Percentiles rank a stretch among this genome's conserved stretches.
Evolutionary conservation across 2,329 filamentous ascomycete genomes (phyloP).

Genomic region (Pestalotiopsis sp.): DNA sequence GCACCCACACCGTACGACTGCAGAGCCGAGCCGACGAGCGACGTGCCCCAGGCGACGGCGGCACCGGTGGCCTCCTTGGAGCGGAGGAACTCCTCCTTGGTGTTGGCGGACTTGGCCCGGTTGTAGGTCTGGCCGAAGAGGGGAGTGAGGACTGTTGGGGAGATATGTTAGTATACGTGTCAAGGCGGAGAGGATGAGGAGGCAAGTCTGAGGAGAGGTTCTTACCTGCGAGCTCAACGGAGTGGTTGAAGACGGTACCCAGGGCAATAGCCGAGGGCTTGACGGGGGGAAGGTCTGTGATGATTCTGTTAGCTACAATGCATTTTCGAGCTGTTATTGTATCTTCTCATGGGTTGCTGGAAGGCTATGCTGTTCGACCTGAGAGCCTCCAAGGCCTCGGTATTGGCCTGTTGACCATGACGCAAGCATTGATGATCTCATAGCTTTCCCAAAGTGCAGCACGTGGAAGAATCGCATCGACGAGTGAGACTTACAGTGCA

Average conservation of each 20-base stretch:
- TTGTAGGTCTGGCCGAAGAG: slow-evolving; percentile 95
- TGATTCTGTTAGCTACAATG: neutral
- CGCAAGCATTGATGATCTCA: neutral
- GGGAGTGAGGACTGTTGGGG: slow-evolving; percentile 69
- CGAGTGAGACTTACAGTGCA: slow-evolving; percentile 53
- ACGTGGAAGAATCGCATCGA: neutral
- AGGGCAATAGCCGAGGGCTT: slow-evolving; percentile 98
- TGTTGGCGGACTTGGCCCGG: slow-evolving; percentile 87
- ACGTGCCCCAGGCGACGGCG: slow-evolving; percentile 87
- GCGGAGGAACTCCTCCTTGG: slow-evolving; percentile 94
- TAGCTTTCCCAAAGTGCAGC: neutral
- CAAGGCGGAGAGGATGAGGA: neutral
- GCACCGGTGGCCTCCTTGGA: slow-evolving; percentile 90
- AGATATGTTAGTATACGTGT: slow-evolving; percentile 1
- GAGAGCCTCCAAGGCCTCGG: too few species aligned
- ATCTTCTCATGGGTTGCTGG: neutral
- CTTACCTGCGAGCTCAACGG: slow-evolving; percentile 73
- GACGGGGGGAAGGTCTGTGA: slow-evolving; percentile 68
- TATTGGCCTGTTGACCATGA: neutral
- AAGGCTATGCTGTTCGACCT: too few species aligned
- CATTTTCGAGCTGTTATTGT: neutral
- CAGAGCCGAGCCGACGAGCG: slow-evolving; percentile 83
- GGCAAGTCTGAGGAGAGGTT: slow-evolving; percentile 1
- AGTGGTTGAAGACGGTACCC: slow-evolving; percentile 95
- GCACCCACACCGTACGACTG: slow-evolving; percentile 90